Evolutionary conservation across 2,329 filamentous ascomycete genomes (phyloP).

Genomic region (Pseudocercospora fuligena): DNA sequence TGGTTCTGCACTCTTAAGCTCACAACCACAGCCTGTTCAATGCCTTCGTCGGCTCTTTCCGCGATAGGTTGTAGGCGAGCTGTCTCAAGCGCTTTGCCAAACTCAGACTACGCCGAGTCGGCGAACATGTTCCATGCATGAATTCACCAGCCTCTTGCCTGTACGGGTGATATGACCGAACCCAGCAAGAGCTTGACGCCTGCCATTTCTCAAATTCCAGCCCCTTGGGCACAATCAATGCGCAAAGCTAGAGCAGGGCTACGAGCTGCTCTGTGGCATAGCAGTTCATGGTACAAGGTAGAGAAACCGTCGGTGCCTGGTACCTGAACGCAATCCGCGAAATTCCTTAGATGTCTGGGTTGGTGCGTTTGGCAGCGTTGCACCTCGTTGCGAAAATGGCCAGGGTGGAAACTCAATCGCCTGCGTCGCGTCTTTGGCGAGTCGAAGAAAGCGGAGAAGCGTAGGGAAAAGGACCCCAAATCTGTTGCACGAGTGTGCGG

Average conservation of each 20-base stretch:
- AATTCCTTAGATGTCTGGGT: not conserved
- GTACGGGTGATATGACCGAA: not conserved
- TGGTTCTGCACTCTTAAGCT: not conserved
- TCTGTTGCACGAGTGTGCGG: not conserved
- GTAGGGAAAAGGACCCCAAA: too few species aligned
- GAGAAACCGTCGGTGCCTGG: not conserved
- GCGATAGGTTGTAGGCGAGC: not conserved
- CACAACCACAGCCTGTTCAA: not conserved
- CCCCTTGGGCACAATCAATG: not conserved
- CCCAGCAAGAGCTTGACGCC: constrained; percentile 1
- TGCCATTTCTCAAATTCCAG: not conserved
- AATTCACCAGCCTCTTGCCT: not conserved
- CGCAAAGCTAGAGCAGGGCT: not conserved
- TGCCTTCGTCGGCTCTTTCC: not conserved
- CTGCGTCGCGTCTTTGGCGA: not conserved
- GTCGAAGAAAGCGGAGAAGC: not conserved
- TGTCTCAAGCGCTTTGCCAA: not conserved
- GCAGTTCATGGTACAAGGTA: not conserved
- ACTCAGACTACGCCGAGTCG: not conserved
- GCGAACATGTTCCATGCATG: not conserved
- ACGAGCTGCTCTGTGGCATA: not conserved
- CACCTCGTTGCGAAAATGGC: not conserved
- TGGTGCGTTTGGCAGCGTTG: not conserved
- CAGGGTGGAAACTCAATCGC: not conserved
- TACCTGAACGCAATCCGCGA: constrained; percentile 3